These are phyloP conservation scores for Chaetomiaceae sp. DNA, from an alignment of 2,329 filamentous ascomycete species.

Conservation along the genomic window DNA sequence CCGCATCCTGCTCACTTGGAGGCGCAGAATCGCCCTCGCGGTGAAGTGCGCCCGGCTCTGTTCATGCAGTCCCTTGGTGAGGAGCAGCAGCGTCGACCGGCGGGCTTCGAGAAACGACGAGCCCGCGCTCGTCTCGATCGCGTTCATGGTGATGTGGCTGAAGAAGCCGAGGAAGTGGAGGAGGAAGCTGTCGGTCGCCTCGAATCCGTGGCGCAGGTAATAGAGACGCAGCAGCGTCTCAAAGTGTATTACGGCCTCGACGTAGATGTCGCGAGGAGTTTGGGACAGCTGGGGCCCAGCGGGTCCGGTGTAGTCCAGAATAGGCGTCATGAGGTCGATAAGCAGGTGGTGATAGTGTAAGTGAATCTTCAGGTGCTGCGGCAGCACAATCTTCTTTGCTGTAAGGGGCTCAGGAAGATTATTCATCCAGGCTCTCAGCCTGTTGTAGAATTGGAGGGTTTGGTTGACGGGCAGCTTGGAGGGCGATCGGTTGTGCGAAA, in stretches of 20 bases:
- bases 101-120: slow-evolving; percentile 16
- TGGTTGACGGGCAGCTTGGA: slow-evolving; percentile 19
- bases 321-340: slow-evolving; percentile 22
- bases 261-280: slow-evolving; percentile 19
- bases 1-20: slow-evolving; percentile 21
- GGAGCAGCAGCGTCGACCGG: slow-evolving; percentile 22
- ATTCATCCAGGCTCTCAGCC: slow-evolving; percentile 19
- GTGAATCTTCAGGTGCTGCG: slow-evolving; percentile 31
- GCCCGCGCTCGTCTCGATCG: slow-evolving; percentile 14
- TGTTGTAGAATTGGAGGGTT: slow-evolving; percentile 25
- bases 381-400: slow-evolving; percentile 28
- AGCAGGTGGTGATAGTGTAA: slow-evolving; percentile 26
- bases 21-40: slow-evolving; percentile 19
- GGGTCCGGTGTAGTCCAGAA: slow-evolving; percentile 12
- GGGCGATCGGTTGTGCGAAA: slow-evolving; percentile 13
- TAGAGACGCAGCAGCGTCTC: slow-evolving; percentile 34
- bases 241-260: slow-evolving; percentile 26
- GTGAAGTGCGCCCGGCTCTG: slow-evolving; percentile 18
- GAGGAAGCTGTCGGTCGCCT: slow-evolving; percentile 22
- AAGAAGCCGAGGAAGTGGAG: slow-evolving; percentile 23
- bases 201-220: slow-evolving; percentile 34
- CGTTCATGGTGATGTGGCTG: slow-evolving; percentile 20
- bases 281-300: not conserved
- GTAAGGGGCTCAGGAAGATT: slow-evolving; percentile 28
- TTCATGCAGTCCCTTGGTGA: slow-evolving; percentile 25